These are phyloP conservation scores for Annulohypoxylon moriforme DNA, from an alignment of 495 filamentous ascomycete species.

Conservation along the genomic window DNA sequence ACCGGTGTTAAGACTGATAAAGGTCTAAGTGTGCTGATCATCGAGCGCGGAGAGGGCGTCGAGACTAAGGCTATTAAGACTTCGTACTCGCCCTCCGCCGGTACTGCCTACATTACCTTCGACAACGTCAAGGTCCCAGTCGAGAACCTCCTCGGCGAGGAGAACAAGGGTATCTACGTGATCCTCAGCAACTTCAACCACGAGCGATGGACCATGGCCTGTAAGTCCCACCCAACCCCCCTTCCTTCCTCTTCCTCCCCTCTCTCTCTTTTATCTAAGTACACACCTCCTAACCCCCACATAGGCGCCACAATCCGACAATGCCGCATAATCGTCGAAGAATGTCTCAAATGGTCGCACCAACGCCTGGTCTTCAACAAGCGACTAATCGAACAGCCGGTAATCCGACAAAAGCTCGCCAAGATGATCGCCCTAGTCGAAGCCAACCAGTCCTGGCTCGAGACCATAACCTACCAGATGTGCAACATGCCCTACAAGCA, in stretches of 20 bases:
- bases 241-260: background rate
- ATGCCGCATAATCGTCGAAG: conserved; percentile 78
- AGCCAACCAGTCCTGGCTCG: conserved; percentile 86
- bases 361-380: conserved; percentile 89
- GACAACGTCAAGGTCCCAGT: conserved; percentile 88
- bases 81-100: conserved; percentile 81
- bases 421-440: conserved; percentile 89
- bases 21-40: conserved; percentile 81
- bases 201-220: conserved; percentile 77
- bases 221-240: conserved; percentile 33
- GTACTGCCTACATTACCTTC: conserved; percentile 83
- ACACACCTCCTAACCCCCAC: conserved; percentile 34
- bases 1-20: conserved; percentile 84
- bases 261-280: conserved; percentile 10
- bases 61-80: conserved; percentile 89
- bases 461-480: conserved; percentile 87
- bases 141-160: conserved; percentile 81
- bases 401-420: conserved; percentile 88
- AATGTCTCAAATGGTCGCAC: conserved; percentile 90
- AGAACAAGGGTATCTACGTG: conserved; percentile 89
- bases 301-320: conserved; percentile 70
- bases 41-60: conserved; percentile 74
- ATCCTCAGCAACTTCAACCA: conserved; percentile 91
- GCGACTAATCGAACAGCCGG: conserved; percentile 82
- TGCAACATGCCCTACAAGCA: conserved; percentile 83